These are phyloP conservation scores for Escovopsis sp. DNA, from an alignment of 2,329 filamentous ascomycete genomes.

Conservation along the genomic window DNA sequence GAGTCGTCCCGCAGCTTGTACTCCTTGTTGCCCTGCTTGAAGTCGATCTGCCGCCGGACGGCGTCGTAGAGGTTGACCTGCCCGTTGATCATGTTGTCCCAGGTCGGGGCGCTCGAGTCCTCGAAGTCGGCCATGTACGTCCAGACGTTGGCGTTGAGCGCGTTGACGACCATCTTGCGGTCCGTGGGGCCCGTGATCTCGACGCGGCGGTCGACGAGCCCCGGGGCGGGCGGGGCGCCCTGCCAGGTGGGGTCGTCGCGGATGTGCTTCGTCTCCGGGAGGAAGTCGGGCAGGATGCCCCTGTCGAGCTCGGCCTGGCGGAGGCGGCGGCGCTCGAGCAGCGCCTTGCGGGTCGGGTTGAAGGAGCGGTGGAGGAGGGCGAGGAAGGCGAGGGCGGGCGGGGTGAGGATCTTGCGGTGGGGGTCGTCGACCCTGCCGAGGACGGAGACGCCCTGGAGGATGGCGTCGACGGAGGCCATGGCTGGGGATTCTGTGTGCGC, in stretches of 20 bases:
- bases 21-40: conserved; percentile 87
- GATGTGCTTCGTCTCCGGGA: conserved; percentile 89
- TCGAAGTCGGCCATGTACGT: conserved; percentile 99
- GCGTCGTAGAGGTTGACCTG: conserved; percentile 97
- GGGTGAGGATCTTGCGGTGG: conserved; percentile 82
- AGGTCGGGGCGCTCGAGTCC: conserved; percentile 89
- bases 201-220: conserved; percentile 80
- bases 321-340: conserved; percentile 71
- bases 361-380: conserved; percentile 90
- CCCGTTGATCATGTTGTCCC: conserved; percentile 98
- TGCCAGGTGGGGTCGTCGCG: conserved; percentile 90
- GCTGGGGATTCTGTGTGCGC: conserved; percentile 8
- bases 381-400: conserved; percentile 80
- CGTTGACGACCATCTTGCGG: conserved; percentile 98
- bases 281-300: conserved; percentile 79
- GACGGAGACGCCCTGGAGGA: conserved; percentile 80
- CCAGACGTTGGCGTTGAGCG: conserved; percentile 88
- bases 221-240: conserved; percentile 79
- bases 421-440: conserved; percentile 63
- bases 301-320: conserved; percentile 90
- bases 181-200: conserved; percentile 97
- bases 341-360: conserved; percentile 72
- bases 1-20: conserved; percentile 98
- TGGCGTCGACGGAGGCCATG: conserved; percentile 57
- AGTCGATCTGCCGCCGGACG: conserved; percentile 84